Base-by-base conservation (phyloP, 1,284 basidiomycete species). In the Singerocomus rubriflavus region DNA sequence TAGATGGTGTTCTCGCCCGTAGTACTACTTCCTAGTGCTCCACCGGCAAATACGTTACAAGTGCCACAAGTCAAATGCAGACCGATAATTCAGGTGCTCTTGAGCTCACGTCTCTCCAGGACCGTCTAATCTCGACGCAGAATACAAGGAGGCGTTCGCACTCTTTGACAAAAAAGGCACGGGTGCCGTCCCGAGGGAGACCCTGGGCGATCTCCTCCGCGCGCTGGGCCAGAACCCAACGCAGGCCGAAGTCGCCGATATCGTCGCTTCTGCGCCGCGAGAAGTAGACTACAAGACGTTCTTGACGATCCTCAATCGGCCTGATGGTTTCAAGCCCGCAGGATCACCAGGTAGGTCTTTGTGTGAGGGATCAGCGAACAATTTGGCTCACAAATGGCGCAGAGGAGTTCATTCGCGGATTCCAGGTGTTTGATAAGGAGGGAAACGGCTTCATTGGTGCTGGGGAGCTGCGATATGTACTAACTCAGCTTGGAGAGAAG, bases 361-460 rank as follows among this genome's bases (percentile, higher is more conserved):
- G 8, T 7, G 5, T 12, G 14, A 3, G 2, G 2, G 9, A 39
- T 35, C 32, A 9, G 5, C 11, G 11, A 21, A 10, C 21, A 7
- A 2, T 10, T 11, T 42, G 29, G 38, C 44, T 53, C 10, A 57
- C 27, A 4, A 3, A 44, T 12, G 6, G 4, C 5, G 8, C 69
- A 95, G 96, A 98, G 78, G 96, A 99, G 69, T 99, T 98, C 74
- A 93, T 98, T 65, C 93, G 96, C 50, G 97, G 95, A 9, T 99
- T 99, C 82, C 95, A 98, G 67, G 96, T 99, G 16, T 99, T 99
- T 60, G 96, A 98, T 73, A 98, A 98, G 74, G 94, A 97, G 57
- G 93, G 93, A 38, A 97, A 97, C 63, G 96, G 96, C 0, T 93
- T 89, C 74, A 98, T 98, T 64, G 60, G 60, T 4, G 60, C 47